Percentiles rank a stretch among this genome's conserved stretches.
Evolutionary conservation across 176 grass and related monocot species (phyloP).

Genomic region (Zoysia japonica): DNA sequence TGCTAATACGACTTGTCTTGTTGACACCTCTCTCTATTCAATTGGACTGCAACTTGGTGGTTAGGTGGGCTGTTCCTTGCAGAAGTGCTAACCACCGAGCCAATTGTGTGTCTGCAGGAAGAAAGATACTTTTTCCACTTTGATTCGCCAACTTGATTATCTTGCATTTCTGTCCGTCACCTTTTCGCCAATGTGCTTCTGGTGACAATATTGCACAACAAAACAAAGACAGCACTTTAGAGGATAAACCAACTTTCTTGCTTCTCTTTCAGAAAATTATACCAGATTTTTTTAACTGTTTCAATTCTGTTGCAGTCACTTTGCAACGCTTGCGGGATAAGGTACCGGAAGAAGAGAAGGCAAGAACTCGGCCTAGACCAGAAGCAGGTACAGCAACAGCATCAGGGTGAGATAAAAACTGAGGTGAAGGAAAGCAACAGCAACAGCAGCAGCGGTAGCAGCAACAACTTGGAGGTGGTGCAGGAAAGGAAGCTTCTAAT

Average conservation of each 20-base stretch:
- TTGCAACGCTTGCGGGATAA: slow-evolving; percentile 92
- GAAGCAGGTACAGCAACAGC: slow-evolving; percentile 32
- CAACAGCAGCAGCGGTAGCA: slow-evolving; percentile 32
- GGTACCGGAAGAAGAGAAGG: slow-evolving; percentile 81
- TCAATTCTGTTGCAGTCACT: slow-evolving; percentile 52
- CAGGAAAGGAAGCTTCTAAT: slow-evolving; percentile 54
- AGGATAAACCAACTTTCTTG: not conserved
- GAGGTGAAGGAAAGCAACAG: slow-evolving; percentile 34
- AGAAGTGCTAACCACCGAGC: slow-evolving; percentile 48
- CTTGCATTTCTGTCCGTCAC: slow-evolving; percentile 7
- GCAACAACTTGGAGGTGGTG: slow-evolving; percentile 44
- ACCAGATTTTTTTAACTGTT: not conserved
- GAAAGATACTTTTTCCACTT: slow-evolving; percentile 50
- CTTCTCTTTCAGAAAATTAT: not conserved
- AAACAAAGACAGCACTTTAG: not conserved
- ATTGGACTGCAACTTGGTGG: slow-evolving; percentile 33
- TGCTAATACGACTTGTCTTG: slow-evolving; percentile 38
- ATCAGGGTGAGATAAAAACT: slow-evolving; percentile 14
- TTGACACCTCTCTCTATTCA: slow-evolving; percentile 38
- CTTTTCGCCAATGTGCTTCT: not conserved
- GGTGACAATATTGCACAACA: not conserved
- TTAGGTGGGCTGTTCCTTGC: slow-evolving; percentile 54
- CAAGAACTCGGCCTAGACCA: slow-evolving; percentile 53
- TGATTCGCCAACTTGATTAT: slow-evolving; percentile 29
- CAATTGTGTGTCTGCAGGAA: slow-evolving; percentile 28